Evolutionary conservation across 1,284 basidiomycete genomes (phyloP).

Genomic region (Cerrena zonata): DNA sequence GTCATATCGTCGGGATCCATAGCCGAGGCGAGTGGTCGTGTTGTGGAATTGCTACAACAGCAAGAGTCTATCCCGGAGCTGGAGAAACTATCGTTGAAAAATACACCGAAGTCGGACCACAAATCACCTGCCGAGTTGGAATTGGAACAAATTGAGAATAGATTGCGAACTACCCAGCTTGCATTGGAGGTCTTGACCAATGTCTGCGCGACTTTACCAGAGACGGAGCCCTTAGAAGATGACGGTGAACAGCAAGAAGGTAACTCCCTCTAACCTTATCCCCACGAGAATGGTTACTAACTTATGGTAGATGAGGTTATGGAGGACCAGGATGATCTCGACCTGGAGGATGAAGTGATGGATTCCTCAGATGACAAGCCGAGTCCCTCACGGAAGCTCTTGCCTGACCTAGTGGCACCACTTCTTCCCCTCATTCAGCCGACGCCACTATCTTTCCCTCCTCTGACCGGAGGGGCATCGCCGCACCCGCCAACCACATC

Average conservation of each 20-base stretch:
- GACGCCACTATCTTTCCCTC: slow-evolving; percentile 76
- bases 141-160: slow-evolving; percentile 71
- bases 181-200: slow-evolving; percentile 83
- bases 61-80: slow-evolving; percentile 48
- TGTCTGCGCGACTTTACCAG: slow-evolving; percentile 81
- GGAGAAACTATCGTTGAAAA: slow-evolving; percentile 54
- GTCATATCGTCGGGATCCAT: slow-evolving; percentile 63
- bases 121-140: slow-evolving; percentile 61
- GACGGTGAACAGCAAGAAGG: slow-evolving; percentile 35
- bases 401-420: slow-evolving; percentile 51
- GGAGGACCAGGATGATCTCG: slow-evolving; percentile 33
- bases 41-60: slow-evolving; percentile 49
- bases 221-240: slow-evolving; percentile 43
- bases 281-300: slow-evolving; percentile 6
- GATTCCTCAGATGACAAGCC: slow-evolving; percentile 15
- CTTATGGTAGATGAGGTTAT: slow-evolving; percentile 28
- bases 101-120: slow-evolving; percentile 67
- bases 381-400: slow-evolving; percentile 26
- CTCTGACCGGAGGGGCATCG: slow-evolving; percentile 52
- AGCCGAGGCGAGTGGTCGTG: slow-evolving; percentile 43
- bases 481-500: slow-evolving; percentile 82
- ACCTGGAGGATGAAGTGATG: slow-evolving; percentile 22
- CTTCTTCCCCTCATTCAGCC: slow-evolving; percentile 67
- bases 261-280: slow-evolving; percentile 1
- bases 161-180: slow-evolving; percentile 69